Percentiles rank a stretch among this genome's conserved stretches.
Evolutionary conservation across 495 filamentous ascomycete species (phyloP).

Genomic region (Ascodesmis nigricans): DNA sequence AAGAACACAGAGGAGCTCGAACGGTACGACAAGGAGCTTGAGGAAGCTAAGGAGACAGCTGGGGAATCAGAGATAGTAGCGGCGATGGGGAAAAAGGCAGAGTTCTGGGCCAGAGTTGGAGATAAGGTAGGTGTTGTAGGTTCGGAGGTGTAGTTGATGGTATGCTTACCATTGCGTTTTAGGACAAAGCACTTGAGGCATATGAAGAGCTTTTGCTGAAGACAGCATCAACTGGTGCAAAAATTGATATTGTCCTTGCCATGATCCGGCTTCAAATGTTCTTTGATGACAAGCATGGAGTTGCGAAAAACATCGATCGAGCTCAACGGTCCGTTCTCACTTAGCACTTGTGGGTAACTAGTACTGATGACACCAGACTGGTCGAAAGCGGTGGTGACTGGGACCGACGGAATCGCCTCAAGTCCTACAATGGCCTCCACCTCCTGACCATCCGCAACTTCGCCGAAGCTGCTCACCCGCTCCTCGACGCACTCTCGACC

Average conservation of each 20-base stretch:
- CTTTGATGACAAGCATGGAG: conserved; percentile 72
- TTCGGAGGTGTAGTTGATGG: background rate
- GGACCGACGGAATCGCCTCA: conserved; percentile 91
- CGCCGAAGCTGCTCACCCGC: conserved; percentile 67
- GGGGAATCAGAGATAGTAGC: conserved; percentile 88
- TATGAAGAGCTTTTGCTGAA: conserved; percentile 88
- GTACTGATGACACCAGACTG: conserved; percentile 27
- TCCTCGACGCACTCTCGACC: conserved; percentile 91
- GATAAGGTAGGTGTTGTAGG: conserved; percentile 51
- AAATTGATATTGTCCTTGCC: conserved; percentile 87
- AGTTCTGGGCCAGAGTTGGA: conserved; percentile 80
- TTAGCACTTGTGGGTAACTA: conserved; percentile 5
- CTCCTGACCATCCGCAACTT: conserved; percentile 80
- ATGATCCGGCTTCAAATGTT: conserved; percentile 91
- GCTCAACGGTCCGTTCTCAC: conserved; percentile 32
- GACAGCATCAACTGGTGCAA: conserved; percentile 78
- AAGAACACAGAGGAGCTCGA: conserved; percentile 85
- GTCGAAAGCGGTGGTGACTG: conserved; percentile 92
- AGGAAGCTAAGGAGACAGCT: conserved; percentile 80
- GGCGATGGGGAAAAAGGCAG: conserved; percentile 79
- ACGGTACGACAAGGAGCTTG: conserved; percentile 82
- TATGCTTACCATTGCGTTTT: conserved; percentile 1
- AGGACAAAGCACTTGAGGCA: conserved; percentile 82
- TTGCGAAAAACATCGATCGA: conserved; percentile 82
- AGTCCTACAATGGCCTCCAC: conserved; percentile 92